phyloP scores from a whole-genome alignment of 345 rosid species.

The Dovyalis caffra region DNA sequence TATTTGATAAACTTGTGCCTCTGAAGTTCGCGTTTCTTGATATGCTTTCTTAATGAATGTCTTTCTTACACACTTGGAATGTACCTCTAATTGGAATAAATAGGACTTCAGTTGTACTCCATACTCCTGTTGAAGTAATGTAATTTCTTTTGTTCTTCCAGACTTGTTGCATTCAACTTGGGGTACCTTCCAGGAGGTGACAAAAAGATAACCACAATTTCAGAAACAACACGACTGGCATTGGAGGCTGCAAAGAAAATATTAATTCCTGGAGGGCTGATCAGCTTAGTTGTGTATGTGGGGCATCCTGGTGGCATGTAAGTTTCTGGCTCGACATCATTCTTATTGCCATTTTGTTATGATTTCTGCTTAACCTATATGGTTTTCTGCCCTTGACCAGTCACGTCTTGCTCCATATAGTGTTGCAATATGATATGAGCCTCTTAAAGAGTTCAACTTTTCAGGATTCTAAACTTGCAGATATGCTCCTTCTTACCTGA shows the following conservation, averaged over 20 bases:
- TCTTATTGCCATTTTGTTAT: background rate
- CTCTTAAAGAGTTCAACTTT: background rate
- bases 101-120: background rate
- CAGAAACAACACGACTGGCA: constrained; percentile 63
- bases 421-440: background rate
- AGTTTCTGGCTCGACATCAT: background rate
- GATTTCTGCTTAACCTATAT: background rate
- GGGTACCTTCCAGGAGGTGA: constrained; percentile 95
- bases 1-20: background rate
- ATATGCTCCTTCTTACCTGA: background rate
- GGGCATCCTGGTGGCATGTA: constrained; percentile 95
- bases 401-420: background rate
- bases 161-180: constrained; percentile 89
- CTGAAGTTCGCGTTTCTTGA: background rate
- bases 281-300: constrained; percentile 72
- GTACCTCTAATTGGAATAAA: background rate
- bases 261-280: constrained; percentile 64
- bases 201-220: constrained; percentile 54
- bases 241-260: constrained; percentile 65
- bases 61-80: background rate
- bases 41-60: background rate
- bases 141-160: constrained; percentile 16
- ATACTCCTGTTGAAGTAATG: background rate
- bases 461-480: background rate
- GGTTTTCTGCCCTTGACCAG: background rate